These are phyloP conservation scores for Aspergillus sclerotiicarbonarius DNA, from an alignment of 495 filamentous ascomycete genomes.

Conservation along the genomic window DNA sequence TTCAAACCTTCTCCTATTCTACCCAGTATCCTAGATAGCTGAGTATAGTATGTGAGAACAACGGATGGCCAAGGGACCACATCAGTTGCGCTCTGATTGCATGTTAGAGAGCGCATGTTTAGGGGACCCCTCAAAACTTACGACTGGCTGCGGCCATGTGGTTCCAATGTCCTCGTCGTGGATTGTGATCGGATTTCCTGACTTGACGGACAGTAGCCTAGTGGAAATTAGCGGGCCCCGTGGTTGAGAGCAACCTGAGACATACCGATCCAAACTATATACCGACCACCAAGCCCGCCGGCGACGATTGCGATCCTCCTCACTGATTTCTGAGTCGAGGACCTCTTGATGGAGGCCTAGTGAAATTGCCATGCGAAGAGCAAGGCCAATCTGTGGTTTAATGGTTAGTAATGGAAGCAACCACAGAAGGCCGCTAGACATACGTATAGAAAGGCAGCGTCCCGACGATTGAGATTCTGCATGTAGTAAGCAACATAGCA, in stretches of 20 bases:
- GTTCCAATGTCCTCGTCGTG: slow-evolving; percentile 51
- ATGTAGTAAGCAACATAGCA: slow-evolving; percentile 53
- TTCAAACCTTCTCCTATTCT: slow-evolving; percentile 38
- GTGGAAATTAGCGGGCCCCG: not conserved
- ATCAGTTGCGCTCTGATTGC: slow-evolving; percentile 23
- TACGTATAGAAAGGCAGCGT: slow-evolving; percentile 49
- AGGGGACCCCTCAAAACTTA: slow-evolving; percentile 16
- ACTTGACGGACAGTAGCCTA: slow-evolving; percentile 46
- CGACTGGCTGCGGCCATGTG: slow-evolving; percentile 32
- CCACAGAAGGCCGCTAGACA: slow-evolving; percentile 3
- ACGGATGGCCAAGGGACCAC: slow-evolving; percentile 42
- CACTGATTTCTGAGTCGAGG: slow-evolving; percentile 27
- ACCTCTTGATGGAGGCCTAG: slow-evolving; percentile 52
- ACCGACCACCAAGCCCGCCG: slow-evolving; percentile 53
- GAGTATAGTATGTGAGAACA: slow-evolving; percentile 46
- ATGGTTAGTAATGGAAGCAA: not conserved
- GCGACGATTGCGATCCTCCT: slow-evolving; percentile 41
- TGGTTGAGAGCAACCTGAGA: not conserved
- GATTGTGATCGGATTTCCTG: slow-evolving; percentile 49
- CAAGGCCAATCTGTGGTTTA: slow-evolving; percentile 42
- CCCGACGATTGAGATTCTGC: slow-evolving; percentile 50
- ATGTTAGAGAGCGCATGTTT: slow-evolving; percentile 9
- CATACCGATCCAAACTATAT: slow-evolving; percentile 46
- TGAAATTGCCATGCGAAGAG: slow-evolving; percentile 51
- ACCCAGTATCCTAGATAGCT: slow-evolving; percentile 45